Evolutionary conservation across 2,329 filamentous ascomycete species (phyloP).

Genomic region (Alternaria sp.): DNA sequence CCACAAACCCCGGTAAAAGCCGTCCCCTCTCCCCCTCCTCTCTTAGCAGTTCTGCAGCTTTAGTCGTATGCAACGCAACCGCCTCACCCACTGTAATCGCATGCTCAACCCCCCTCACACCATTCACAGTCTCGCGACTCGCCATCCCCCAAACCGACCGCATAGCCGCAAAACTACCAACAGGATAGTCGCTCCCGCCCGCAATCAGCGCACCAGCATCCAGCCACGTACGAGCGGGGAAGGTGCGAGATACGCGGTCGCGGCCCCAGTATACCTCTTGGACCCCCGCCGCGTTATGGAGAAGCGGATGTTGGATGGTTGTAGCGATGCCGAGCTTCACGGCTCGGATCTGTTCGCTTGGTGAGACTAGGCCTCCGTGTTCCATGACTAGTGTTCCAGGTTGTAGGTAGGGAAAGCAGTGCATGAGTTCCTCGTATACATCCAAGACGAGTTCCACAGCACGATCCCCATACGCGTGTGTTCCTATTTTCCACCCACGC

Average conservation of each 20-base stretch:
- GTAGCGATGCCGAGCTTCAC: fast-evolving
- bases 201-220: background rate
- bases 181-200: background rate
- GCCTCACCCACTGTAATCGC: background rate
- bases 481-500: background rate
- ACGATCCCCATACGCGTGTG: background rate
- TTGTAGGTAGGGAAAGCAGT: fast-evolving
- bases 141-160: background rate
- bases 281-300: background rate
- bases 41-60: background rate
- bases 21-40: background rate
- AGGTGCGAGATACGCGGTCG: background rate
- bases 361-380: background rate
- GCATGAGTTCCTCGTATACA: background rate
- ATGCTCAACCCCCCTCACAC: background rate
- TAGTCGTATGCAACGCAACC: background rate
- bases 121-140: background rate
- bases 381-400: background rate
- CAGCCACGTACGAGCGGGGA: background rate
- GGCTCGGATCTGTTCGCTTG: fast-evolving
- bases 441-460: background rate
- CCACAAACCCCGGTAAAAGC: background rate
- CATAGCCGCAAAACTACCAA: background rate
- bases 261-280: background rate
- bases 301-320: background rate